Evolutionary conservation across 441 rosid genomes (phyloP), one percentile per base, ranked within the genome.

Genomic region (Rhodomyrtus psidioides): DNA sequence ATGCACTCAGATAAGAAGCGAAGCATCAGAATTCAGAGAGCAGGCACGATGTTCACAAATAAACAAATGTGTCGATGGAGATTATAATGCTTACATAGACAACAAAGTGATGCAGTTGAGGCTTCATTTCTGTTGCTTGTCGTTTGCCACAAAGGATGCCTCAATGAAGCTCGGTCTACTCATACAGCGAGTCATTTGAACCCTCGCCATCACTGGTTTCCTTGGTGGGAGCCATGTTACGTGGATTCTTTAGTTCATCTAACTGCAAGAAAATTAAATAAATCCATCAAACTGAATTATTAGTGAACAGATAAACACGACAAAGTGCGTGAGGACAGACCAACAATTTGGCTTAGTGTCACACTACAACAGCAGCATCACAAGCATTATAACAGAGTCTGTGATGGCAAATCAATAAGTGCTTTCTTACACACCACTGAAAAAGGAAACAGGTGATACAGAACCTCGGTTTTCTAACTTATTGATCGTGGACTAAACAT

Each of bases 171-270:
- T 54, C 83, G 27, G 26, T 86, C 87, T 84, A 84, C 58, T 28
- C 59, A 53, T 16, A 65, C 42, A 83, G 70, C 83, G 84, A 82
- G 19, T 39, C 90, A 90, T 85, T 90, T 87, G 84, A 81, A 62
- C 89, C 87, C 83, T 90, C 93, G 30, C 87, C 89, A 24, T 92
- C 86, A 2, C 28, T 62, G 44, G 88, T 57, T 86, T 90, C 92
- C 49, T 88, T 82, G 9, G 88, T 27, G 51, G 91, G 83, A 42
- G 84, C 83, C 10, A 8, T 53, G 58, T 75, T 82, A 15, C 88
- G 88, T 6, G 87, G 56, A 55, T 76, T 89, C 88, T 92, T 90
- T 30, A 90, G 86, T 83, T 92, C 94, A 84, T 92, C 92, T 83
- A 93, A 86, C 94, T 93, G 92, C 91, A 90, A 82, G 83, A 49